These are phyloP conservation scores for Phalaenopsis aphrodite DNA, from an alignment of 106 monocot genomes.

Conservation along the genomic window DNA sequence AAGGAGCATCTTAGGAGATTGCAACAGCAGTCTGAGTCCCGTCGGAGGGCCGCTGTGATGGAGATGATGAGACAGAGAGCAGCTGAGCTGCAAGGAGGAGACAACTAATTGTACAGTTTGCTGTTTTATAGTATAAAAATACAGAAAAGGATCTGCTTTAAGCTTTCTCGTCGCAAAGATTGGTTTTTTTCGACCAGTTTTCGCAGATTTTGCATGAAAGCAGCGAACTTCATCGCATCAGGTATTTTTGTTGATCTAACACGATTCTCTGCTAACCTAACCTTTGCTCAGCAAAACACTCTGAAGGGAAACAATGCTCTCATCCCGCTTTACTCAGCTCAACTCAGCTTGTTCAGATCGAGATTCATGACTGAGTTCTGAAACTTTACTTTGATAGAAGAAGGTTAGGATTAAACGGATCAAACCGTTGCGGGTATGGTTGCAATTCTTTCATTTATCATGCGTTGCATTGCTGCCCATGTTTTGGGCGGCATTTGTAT, in stretches of 20 bases:
- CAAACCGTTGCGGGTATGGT: not conserved
- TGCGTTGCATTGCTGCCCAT: not conserved
- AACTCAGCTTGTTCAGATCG: not conserved
- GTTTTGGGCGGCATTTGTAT: not conserved
- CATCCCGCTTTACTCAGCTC: not conserved
- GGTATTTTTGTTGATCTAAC: too few species aligned
- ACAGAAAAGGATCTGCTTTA: not conserved
- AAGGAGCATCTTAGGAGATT: constrained; percentile 79
- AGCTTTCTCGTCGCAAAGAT: not conserved
- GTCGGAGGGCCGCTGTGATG: constrained; percentile 89
- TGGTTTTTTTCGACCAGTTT: not conserved
- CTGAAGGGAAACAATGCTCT: too few species aligned
- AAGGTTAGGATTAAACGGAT: not conserved
- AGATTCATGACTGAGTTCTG: not conserved
- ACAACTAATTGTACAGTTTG: constrained; percentile 18
- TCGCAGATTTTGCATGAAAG: not conserved
- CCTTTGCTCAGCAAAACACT: too few species aligned
- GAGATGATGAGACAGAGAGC: constrained; percentile 97
- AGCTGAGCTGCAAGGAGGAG: constrained; percentile 66
- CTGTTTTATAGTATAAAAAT: constrained; percentile 5
- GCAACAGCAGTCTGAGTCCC: constrained; percentile 92
- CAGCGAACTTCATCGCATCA: not conserved
- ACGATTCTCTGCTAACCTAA: too few species aligned
- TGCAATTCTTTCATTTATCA: not conserved
- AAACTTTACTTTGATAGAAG: not conserved